phyloP scores from a whole-genome alignment of 1,139 yeast species.

The Diutina scorzettiae region DNA sequence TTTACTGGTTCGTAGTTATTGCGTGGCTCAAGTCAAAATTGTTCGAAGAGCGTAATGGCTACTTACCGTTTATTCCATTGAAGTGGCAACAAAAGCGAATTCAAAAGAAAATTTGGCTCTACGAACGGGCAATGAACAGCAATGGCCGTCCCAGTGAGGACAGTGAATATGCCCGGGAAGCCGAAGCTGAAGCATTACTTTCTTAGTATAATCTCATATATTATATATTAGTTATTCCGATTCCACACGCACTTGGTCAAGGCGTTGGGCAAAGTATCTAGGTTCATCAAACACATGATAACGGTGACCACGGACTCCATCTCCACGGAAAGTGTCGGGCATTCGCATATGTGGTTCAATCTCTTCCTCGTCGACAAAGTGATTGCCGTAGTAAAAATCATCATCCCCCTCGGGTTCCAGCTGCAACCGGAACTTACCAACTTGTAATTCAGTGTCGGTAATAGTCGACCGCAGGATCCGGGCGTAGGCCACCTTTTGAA shows the following conservation, averaged over 20 bases:
- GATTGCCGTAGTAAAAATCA: conserved; percentile 42
- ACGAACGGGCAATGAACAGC: conserved; percentile 8
- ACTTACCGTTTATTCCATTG: conserved; percentile 47
- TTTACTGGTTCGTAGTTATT: conserved; percentile 62
- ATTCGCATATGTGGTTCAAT: conserved; percentile 58
- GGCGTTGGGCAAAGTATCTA: conserved; percentile 42
- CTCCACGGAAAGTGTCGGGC: conserved; percentile 81
- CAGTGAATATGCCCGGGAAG: not conserved
- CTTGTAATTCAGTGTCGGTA: conserved; percentile 93
- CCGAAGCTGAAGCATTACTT: not conserved
- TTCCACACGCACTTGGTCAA: not conserved
- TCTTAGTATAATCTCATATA: not conserved
- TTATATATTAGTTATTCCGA: not conserved
- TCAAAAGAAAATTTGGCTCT: conserved; percentile 30
- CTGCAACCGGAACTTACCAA: conserved; percentile 69
- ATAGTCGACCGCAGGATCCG: conserved; percentile 87
- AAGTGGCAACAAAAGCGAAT: conserved; percentile 48
- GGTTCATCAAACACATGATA: conserved; percentile 93
- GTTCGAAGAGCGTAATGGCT: conserved; percentile 53
- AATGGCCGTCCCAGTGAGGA: not conserved
- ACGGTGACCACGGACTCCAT: conserved; percentile 86
- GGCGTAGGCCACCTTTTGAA: conserved; percentile 87
- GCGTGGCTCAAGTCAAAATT: conserved; percentile 32
- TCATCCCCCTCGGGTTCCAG: conserved; percentile 30
- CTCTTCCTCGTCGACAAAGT: conserved; percentile 40